Base-by-base conservation (phyloP, 176 grass and related monocot genomes). In the Aegilops speltoides region DNA sequence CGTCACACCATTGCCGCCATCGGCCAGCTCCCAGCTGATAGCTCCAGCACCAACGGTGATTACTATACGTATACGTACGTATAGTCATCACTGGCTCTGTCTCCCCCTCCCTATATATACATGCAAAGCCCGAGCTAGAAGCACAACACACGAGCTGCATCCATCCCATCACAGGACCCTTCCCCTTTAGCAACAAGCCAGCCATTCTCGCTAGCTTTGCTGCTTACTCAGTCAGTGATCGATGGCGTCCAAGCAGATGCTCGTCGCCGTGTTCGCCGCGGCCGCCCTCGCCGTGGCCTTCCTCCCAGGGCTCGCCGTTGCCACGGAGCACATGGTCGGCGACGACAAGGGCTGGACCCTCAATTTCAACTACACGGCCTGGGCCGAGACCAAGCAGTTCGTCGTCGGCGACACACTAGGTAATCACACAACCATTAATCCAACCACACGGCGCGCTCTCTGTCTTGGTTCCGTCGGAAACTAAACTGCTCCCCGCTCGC, bases 401-500 rank as follows among this genome's bases (percentile, higher is more conserved):
- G 59, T 36, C 17, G 86, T 86, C 72, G 92, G 92, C 56, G 92
- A 93, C 73, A 86, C 74, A 24, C 60, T 93, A 83, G 64, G 91
- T 93, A 82, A 52, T 50, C 46, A 50, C 46, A 50, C 46, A 60
- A 23, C 57, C 41, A 43, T 43, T 22, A 10, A 50, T 16, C 46
- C 46, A 5, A 50, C 46, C 46, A 50, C 57, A 50, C 46, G 1
- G 13, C 14, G 46, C 14, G 46, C 46, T 15, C 45, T 15, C 46
- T 50, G 12, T 50, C 46, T 50, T 50, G 4, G 46, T 50, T 50
- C 0, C 14, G 45, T 50, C 46, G 2, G 64, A 56, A 60, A 20
- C 24, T 79, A 14, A 60, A n/a, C 5, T 32, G 16, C 7, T 76
- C 2, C 0, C 14, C 14, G 46, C 46, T 13, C 16, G 3, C 7